Conservation (phyloP, 139 green algal genomes). For the Chlamydomonas sp. region DNA sequence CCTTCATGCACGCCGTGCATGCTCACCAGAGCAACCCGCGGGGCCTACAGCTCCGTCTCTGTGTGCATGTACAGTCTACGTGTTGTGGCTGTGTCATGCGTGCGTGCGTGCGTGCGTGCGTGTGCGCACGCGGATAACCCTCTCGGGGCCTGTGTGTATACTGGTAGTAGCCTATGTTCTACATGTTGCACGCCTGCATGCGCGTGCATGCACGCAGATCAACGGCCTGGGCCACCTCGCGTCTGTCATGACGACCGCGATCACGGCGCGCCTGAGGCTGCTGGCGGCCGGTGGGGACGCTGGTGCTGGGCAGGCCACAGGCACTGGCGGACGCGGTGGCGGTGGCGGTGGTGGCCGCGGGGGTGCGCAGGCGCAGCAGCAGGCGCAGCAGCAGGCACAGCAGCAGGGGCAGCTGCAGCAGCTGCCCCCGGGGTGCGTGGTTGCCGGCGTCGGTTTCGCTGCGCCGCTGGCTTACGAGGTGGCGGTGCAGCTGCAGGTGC, state of each 20-base stretch:
- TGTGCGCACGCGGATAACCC: too few relatives aligned
- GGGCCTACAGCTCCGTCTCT: too few relatives aligned
- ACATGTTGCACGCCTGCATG: too few relatives aligned
- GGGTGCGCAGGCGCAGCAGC: conserved; percentile 9
- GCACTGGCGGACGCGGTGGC: not conserved
- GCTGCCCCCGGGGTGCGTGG: not conserved
- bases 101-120: too few relatives aligned
- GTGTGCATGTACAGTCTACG: too few relatives aligned
- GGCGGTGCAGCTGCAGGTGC: conserved; percentile 43
- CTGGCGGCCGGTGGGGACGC: too few relatives aligned
- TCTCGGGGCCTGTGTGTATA: too few relatives aligned
- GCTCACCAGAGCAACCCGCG: too few relatives aligned
- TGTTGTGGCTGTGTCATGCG: too few relatives aligned
- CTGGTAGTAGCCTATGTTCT: too few relatives aligned
- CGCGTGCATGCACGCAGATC: not conserved
- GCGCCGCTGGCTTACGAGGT: conserved; percentile 64
- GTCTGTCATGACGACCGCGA: conserved; percentile 1
- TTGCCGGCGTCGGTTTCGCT: conserved; percentile 53
- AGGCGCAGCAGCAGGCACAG: conserved; percentile 10
- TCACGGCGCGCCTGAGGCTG: conserved; percentile 1
- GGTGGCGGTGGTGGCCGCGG: too few relatives aligned
- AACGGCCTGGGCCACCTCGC: conserved; percentile 2
- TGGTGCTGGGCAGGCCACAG: not conserved
- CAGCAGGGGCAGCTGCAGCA: conserved; percentile 1
- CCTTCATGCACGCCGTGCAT: too few relatives aligned